Conservation (phyloP, 805 yeast species). For the Monosporozyma unispora region DNA sequence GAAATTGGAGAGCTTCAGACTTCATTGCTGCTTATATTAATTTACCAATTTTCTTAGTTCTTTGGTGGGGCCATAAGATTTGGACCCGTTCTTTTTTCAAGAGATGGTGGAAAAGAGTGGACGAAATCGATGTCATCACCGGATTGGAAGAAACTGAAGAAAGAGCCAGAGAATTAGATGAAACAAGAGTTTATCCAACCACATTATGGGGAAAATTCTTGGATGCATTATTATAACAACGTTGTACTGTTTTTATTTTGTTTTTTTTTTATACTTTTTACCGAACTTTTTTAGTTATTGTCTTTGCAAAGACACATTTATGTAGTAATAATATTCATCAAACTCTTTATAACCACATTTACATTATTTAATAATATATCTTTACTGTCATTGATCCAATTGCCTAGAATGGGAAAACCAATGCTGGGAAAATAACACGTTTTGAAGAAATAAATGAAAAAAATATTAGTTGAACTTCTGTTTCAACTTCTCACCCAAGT, state of each 20-base stretch:
- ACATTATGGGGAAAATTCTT: slow-evolving; percentile 15
- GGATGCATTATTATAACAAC: slow-evolving; percentile 14
- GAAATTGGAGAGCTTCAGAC: slow-evolving; percentile 41
- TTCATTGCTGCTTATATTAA: slow-evolving; percentile 70
- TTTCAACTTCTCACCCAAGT: no score
- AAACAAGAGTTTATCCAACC: slow-evolving; percentile 16
- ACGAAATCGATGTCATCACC: slow-evolving; percentile 50
- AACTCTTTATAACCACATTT: background rate
- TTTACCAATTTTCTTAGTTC: slow-evolving; percentile 33
- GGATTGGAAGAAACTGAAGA: slow-evolving; percentile 56
- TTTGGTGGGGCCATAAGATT: slow-evolving; percentile 51
- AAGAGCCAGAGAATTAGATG: slow-evolving; percentile 33
- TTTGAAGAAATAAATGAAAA: no score
- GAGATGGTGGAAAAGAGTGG: slow-evolving; percentile 40
- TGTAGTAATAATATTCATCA: background rate
- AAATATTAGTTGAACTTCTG: no score
- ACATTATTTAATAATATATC: no score
- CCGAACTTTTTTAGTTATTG: background rate
- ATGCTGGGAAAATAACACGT: no score
- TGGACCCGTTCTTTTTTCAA: slow-evolving; percentile 35
- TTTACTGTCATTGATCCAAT: no score
- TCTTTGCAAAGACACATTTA: background rate
- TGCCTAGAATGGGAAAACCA: no score
- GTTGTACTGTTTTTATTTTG: background rate
- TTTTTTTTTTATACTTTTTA: background rate